Evolutionary conservation across 352 stramenopile species (phyloP), one percentile per base, ranked within the genome.

Genomic region (Phytopythium kandeliae): DNA sequence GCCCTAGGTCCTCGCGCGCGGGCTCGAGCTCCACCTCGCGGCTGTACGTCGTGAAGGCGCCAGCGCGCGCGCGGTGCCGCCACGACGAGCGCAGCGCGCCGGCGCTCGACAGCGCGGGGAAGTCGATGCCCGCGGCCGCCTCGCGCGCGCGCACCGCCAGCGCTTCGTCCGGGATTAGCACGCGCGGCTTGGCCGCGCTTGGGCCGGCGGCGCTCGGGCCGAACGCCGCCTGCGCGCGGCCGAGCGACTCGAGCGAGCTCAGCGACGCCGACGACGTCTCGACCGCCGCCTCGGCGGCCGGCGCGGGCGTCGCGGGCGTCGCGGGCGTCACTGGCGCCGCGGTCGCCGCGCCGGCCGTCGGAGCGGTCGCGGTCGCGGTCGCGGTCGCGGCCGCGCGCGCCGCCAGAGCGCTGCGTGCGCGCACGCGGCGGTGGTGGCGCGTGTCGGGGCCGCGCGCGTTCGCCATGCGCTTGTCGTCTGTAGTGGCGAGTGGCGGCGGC

Each of bases 101-200:
- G 25, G 43, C 25, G 28, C 43, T 49, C 43, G 43, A 28, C 16
- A 49, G 43, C 43, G 43, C 43, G 15, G 43, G 43, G 26, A 49
- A 49, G 43, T 49, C 43, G 28, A 49, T 49, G 43, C 81, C 73
- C 33, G 81, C 81, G 8, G 84, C 81, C 56, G 92, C 92, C 57
- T 82, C 81, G 11, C 79, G 76, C 48, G 84, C 84, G 45, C 78
- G 75, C 10, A 79, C 81, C 48, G 89, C 81, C 9, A 82, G 79
- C 64, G 92, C 76, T 42, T 65, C 67, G 57, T 77, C 72, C 51
- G 71, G 46, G 59, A 76, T 26, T 28, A 38, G 43, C 43, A 49
- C 43, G 41, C 41, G 41, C 22, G 22, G 1, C 41, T 31, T 47
- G 19, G 24, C 22, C 28, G 4, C 28, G 28, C 28, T 31, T 9